phyloP scores from a whole-genome alignment of 768 basidiomycete species.

The Xerocomellus amylosporus region DNA sequence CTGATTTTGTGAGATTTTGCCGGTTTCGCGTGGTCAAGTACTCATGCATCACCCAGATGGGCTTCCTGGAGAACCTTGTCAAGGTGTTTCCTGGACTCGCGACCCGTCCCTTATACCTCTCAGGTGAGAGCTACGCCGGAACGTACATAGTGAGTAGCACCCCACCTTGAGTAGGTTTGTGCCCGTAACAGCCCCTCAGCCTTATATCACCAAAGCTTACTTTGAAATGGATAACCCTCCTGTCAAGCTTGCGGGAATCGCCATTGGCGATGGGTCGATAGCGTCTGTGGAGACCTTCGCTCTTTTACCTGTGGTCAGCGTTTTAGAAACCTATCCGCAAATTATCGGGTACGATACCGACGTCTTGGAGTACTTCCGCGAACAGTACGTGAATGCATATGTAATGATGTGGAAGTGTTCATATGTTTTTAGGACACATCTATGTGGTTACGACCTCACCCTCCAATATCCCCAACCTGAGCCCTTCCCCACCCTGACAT shows the following conservation, averaged over 20 bases:
- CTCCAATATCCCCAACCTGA: constrained; percentile 66
- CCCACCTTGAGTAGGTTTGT: background rate
- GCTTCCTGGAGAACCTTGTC: constrained; percentile 67
- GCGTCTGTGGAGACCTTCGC: constrained; percentile 49
- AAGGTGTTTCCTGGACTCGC: constrained; percentile 71
- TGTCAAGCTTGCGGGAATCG: constrained; percentile 63
- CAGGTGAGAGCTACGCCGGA: constrained; percentile 76
- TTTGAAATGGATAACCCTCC: constrained; percentile 63
- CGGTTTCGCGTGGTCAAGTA: background rate
- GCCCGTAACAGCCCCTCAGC: constrained; percentile 37
- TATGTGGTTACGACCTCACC: constrained; percentile 66
- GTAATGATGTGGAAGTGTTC: background rate
- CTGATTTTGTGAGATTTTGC: constrained; percentile 41
- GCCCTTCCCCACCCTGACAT: constrained; percentile 40
- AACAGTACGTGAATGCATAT: constrained; percentile 49
- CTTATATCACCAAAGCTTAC: constrained; percentile 73
- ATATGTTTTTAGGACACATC: constrained; percentile 41
- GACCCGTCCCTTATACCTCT: constrained; percentile 62
- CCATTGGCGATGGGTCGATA: constrained; percentile 68
- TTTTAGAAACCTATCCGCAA: constrained; percentile 73
- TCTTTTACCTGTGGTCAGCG: constrained; percentile 53
- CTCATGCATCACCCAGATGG: constrained; percentile 46
- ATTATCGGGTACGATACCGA: constrained; percentile 68
- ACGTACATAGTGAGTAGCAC: constrained; percentile 55
- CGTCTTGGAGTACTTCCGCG: constrained; percentile 64